Evolutionary conservation across 2,329 filamentous ascomycete genomes (phyloP).

Genomic region (Salinomyces thailandicus): DNA sequence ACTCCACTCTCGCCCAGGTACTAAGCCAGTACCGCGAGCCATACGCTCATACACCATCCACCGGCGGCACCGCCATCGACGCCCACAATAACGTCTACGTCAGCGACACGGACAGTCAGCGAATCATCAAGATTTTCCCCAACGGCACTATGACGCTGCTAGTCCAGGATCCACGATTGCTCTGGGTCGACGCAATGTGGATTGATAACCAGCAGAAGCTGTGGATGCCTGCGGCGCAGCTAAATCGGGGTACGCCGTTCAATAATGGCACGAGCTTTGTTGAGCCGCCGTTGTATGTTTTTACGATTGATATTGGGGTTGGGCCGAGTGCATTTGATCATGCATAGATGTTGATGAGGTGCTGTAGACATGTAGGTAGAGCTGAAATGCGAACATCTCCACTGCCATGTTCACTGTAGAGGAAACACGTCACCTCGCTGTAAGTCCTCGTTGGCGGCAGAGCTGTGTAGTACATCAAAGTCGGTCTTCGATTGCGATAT

Average conservation of each 20-base stretch:
- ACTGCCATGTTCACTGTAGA: no score
- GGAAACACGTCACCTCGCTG: no score
- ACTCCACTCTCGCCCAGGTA: slow-evolving; percentile 20
- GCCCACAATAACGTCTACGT: slow-evolving; percentile 29
- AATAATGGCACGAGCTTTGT: slow-evolving; percentile 18
- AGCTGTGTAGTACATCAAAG: no score
- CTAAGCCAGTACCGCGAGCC: slow-evolving; percentile 21
- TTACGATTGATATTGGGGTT: slow-evolving; percentile 19
- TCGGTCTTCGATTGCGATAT: no score
- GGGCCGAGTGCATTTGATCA: slow-evolving; percentile 22
- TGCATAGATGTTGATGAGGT: no score
- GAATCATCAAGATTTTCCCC: slow-evolving; percentile 19
- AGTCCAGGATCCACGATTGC: slow-evolving; percentile 20
- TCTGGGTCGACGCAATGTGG: slow-evolving; percentile 27
- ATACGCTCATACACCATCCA: slow-evolving; percentile 27
- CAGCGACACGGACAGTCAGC: slow-evolving; percentile 26
- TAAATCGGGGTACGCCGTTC: slow-evolving; percentile 22
- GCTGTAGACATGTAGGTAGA: no score
- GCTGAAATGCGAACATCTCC: no score
- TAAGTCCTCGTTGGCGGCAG: no score
- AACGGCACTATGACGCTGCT: slow-evolving; percentile 20
- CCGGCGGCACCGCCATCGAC: slow-evolving; percentile 31
- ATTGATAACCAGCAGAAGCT: slow-evolving; percentile 17
- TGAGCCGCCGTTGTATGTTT: slow-evolving; percentile 19
- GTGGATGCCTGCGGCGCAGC: slow-evolving; percentile 24